Conservation (phyloP, 345 rosid genomes). For the Kandelia obovata region DNA sequence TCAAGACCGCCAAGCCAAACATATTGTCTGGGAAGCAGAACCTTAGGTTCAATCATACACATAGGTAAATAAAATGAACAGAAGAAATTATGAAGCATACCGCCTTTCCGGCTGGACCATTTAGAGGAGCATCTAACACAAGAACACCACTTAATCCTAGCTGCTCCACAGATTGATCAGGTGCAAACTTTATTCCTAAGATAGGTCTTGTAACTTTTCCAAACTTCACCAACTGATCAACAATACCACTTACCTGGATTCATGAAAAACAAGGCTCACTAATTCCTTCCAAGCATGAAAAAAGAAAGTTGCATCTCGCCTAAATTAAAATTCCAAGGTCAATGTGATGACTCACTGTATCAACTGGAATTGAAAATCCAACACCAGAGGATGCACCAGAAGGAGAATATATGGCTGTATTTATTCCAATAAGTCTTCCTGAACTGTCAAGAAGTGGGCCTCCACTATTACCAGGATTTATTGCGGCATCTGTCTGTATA, state of each 20-base stretch:
- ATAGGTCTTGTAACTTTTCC: constrained; percentile 92
- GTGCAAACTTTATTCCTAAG: constrained; percentile 93
- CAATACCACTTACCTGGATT: constrained; percentile 81
- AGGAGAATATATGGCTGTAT: constrained; percentile 96
- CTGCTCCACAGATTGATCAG: constrained; percentile 95
- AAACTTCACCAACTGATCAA: constrained; percentile 81
- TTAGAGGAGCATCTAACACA: constrained; percentile 82
- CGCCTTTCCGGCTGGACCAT: constrained; percentile 98
- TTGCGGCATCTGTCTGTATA: constrained; percentile 97
- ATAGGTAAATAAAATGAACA: background rate
- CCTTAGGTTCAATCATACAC: background rate
- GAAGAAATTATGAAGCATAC: constrained; percentile 38
- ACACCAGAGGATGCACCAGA: constrained; percentile 99
- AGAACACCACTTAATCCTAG: constrained; percentile 98
- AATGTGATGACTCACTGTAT: constrained; percentile 59
- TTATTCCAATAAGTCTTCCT: constrained; percentile 86
- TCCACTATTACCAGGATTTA: constrained; percentile 97
- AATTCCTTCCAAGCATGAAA: constrained; percentile 8
- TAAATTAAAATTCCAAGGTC: background rate
- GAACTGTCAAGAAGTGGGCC: constrained; percentile 96
- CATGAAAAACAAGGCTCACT: constrained; percentile 7
- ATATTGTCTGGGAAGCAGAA: background rate
- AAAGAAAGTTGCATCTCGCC: background rate
- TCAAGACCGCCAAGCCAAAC: constrained; percentile 1
- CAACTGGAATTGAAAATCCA: constrained; percentile 96